Evolutionary conservation across 2,329 filamentous ascomycete species (phyloP), one percentile per base, ranked within the genome.

Genomic region (Intubia oerlemansii): DNA sequence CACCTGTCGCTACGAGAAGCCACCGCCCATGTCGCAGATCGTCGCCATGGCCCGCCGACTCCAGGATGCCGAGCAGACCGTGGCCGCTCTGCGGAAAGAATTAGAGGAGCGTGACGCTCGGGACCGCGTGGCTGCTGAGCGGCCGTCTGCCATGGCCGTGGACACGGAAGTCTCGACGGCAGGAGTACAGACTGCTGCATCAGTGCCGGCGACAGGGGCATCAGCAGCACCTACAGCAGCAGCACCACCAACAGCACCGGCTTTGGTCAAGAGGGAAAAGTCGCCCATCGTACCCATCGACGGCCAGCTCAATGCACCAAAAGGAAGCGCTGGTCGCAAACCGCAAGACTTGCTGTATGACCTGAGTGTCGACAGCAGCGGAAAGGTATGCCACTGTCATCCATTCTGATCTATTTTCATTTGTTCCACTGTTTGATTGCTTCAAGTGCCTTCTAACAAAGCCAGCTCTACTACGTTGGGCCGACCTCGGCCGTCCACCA

Each of bases 1-100:
- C 18, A 35, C 42, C 12, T 47, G 45, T 34, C 41, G 38, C 14
- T 47, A 48, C 28, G 44, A 48, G 27, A 46, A 46, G 30, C 25
- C 39, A 24, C 45, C 43, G 17, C 42, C 45, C 7, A 42, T 48
- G 38, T 43, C 44, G 10, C 44, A 47, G 33, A 33, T 46, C 23
- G 25, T 46, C 6, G 40, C 39, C 10, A 44, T 47, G 42, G 39
- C 40, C 5, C 32, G 38, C 30, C 29, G 40, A n/a, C 36, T 47
- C 12, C 36, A 42, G 28, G 41, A 43, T 12, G 38, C 38, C 4
- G 42, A 44, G 32, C 18, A 34, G 26, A 36, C 32, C 4, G 34
- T 44, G 13, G 32, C 16, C 11, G 35, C 40, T 2, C 32, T 42
- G 13, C 34, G 30, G 18, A 31, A 24, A 17, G 30, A 36, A 17